Evolutionary conservation across 2,329 filamentous ascomycete species (phyloP).

Genomic region (Chalaropsis ovoidea): DNA sequence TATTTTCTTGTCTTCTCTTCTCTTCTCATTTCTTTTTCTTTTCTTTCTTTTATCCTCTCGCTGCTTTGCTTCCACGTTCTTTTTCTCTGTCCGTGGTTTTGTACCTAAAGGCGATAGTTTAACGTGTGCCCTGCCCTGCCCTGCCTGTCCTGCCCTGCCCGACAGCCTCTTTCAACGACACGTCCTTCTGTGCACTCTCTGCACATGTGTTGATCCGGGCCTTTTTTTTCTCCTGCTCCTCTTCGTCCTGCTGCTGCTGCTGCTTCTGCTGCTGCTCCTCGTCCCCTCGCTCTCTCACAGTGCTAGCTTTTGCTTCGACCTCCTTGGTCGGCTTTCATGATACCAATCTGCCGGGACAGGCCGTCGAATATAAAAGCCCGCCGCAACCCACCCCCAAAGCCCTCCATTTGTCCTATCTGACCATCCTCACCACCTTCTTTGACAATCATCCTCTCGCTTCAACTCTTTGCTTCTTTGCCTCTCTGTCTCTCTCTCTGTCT

Average conservation of each 20-base stretch:
- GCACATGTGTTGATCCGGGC: constrained; percentile 13
- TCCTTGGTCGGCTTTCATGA: constrained; percentile 13
- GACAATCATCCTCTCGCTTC: constrained; percentile 1
- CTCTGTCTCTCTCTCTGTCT: not conserved
- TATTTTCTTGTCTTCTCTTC: not conserved
- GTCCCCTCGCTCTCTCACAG: not conserved
- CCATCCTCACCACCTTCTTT: constrained; percentile 12
- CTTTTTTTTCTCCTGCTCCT: not conserved
- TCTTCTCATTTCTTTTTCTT: constrained; percentile 7
- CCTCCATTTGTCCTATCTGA: not conserved
- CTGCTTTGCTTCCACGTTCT: not conserved
- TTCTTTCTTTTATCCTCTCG: not conserved
- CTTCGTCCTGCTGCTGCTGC: not conserved
- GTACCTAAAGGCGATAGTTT: constrained; percentile 3
- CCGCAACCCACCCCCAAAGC: constrained; percentile 6
- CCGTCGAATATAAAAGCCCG: constrained; percentile 21
- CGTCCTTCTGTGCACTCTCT: constrained; percentile 1
- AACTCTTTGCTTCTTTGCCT: not conserved
- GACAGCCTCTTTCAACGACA: constrained; percentile 14
- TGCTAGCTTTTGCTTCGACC: not conserved
- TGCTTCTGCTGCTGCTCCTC: not conserved
- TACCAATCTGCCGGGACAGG: constrained; percentile 21
- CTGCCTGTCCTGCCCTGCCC: not conserved
- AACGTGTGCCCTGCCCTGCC: not conserved
- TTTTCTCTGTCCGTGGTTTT: not conserved